Evolutionary conservation across 2,329 filamentous ascomycete genomes (phyloP).

Genomic region (Cercospora berteroae): DNA sequence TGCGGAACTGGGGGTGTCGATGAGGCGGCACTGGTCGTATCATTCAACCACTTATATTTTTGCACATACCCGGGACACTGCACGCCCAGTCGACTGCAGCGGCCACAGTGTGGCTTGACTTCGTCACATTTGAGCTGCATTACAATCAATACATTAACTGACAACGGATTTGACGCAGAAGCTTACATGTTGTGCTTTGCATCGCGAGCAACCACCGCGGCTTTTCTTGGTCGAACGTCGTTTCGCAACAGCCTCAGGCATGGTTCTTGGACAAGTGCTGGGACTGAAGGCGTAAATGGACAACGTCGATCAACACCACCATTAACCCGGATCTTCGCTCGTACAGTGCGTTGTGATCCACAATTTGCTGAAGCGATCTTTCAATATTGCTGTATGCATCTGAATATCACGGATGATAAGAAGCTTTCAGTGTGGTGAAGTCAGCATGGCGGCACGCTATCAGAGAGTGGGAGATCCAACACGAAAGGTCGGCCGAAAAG

Average conservation of each 20-base stretch:
- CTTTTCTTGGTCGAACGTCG: slow-evolving; percentile 15
- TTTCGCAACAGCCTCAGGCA: slow-evolving; percentile 13
- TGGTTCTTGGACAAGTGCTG: background rate
- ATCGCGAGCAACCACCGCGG: slow-evolving; percentile 19
- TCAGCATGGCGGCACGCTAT: background rate
- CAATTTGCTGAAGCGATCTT: background rate
- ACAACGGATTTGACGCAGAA: background rate
- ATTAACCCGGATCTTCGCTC: background rate
- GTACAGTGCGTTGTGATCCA: background rate
- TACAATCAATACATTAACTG: background rate
- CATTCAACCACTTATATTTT: slow-evolving; percentile 17
- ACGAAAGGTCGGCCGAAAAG: background rate
- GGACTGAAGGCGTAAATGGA: background rate
- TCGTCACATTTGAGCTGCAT: slow-evolving; percentile 21
- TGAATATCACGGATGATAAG: background rate
- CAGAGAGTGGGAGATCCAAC: background rate
- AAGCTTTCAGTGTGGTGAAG: background rate
- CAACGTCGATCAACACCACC: background rate
- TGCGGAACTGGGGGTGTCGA: background rate
- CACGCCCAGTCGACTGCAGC: slow-evolving; percentile 15
- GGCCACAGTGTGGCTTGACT: slow-evolving; percentile 14
- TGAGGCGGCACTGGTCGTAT: background rate
- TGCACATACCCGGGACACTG: slow-evolving; percentile 17
- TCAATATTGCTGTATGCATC: background rate
- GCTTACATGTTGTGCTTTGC: slow-evolving; percentile 21